Evolutionary conservation across 2,329 filamentous ascomycete species (phyloP).

Genomic region (Ceratocystis smalleyi): DNA sequence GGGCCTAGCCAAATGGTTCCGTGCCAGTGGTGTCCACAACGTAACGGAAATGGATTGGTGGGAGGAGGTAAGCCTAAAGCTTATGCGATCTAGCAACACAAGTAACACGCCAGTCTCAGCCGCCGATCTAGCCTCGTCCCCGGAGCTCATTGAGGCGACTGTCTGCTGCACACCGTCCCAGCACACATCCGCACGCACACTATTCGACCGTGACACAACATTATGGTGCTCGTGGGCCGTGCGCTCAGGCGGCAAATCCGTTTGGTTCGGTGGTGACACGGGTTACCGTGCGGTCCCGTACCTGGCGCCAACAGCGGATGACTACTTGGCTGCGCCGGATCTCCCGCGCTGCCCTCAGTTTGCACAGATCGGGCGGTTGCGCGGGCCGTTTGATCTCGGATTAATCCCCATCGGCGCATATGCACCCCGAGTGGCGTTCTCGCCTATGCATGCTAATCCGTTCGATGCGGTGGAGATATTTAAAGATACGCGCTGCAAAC

Average conservation of each 20-base stretch:
- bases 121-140: conserved; percentile 20
- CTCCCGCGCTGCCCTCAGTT: conserved; percentile 71
- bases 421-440: conserved; percentile 55
- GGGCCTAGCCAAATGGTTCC: conserved; percentile 73
- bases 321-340: conserved; percentile 53
- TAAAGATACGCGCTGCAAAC: conserved; percentile 59
- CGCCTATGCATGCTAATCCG: conserved; percentile 70
- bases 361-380: conserved; percentile 59
- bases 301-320: conserved; percentile 45
- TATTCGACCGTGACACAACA: conserved; percentile 56
- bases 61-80: conserved; percentile 61
- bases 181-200: conserved; percentile 55
- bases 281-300: conserved; percentile 69
- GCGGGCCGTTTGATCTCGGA: conserved; percentile 80
- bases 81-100: conserved; percentile 24
- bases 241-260: conserved; percentile 54
- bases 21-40: conserved; percentile 49
- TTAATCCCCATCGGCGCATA: conserved; percentile 91
- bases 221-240: conserved; percentile 85
- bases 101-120: conserved; percentile 18
- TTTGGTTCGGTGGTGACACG: conserved; percentile 83
- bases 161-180: conserved; percentile 74
- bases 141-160: conserved; percentile 47
- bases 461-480: conserved; percentile 85
- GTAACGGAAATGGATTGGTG: conserved; percentile 93